phyloP scores from a whole-genome alignment of 2,329 filamentous ascomycete species.

The Penicillium sp. region DNA sequence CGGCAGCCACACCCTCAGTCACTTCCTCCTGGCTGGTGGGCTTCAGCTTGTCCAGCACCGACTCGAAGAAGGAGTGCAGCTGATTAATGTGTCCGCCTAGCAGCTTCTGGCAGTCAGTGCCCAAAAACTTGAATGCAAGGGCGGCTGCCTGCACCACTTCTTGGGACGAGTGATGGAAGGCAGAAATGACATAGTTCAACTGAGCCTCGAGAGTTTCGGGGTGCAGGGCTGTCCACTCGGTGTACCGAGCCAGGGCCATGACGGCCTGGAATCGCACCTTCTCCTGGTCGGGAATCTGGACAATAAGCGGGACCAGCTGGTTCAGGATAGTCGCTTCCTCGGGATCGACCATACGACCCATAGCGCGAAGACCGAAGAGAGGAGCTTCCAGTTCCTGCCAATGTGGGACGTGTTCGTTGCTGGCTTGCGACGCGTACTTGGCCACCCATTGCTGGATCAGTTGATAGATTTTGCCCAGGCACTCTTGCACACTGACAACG shows the following conservation, averaged over 20 bases:
- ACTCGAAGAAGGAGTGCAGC: conserved; percentile 87
- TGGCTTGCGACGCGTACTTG: conserved; percentile 71
- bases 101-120: conserved; percentile 85
- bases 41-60: conserved; percentile 80
- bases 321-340: conserved; percentile 84
- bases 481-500: conserved; percentile 89
- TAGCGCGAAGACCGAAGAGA: conserved; percentile 88
- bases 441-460: conserved; percentile 85
- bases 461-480: conserved; percentile 79
- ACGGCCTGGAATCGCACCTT: conserved; percentile 98
- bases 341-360: conserved; percentile 91
- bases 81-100: conserved; percentile 78
- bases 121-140: conserved; percentile 94
- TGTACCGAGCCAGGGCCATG: conserved; percentile 94
- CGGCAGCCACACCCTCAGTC: conserved; percentile 88
- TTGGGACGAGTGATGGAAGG: conserved; percentile 80
- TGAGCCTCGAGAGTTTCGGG: conserved; percentile 88
- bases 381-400: conserved; percentile 97
- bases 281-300: conserved; percentile 91
- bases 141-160: conserved; percentile 91
- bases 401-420: conserved; percentile 71
- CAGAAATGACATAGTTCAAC: conserved; percentile 91
- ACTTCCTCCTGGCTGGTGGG: conserved; percentile 88
- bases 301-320: conserved; percentile 86
- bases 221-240: conserved; percentile 94